These are phyloP conservation scores for Podosphaera fusca DNA, from an alignment of 2,329 filamentous ascomycete genomes.

Conservation along the genomic window DNA sequence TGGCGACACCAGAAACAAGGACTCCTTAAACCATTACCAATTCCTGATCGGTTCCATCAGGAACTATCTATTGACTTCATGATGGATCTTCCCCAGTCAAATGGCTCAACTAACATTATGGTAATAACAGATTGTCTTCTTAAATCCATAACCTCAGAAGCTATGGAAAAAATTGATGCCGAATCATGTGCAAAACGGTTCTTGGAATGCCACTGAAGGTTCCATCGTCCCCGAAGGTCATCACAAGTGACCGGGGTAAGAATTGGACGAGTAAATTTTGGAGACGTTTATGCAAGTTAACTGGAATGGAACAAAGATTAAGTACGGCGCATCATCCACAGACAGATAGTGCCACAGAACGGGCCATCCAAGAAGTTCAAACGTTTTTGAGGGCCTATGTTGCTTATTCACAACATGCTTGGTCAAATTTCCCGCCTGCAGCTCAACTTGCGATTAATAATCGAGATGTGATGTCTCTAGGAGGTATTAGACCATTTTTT, in stretches of 20 bases:
- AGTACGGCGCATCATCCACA: not conserved
- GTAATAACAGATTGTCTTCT: not conserved
- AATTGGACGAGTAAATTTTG: not conserved
- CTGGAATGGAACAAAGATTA: not conserved
- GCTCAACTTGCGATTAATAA: not conserved
- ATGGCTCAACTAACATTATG: not conserved
- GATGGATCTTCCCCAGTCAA: not conserved
- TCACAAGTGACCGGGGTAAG: not conserved
- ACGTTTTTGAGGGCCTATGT: not conserved
- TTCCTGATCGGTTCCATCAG: not conserved
- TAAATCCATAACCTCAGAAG: not conserved
- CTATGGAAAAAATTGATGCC: not conserved
- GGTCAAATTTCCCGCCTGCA: not conserved
- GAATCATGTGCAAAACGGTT: not conserved
- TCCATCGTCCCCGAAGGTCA: not conserved
- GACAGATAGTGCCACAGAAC: not conserved
- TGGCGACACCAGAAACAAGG: not conserved
- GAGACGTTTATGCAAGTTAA: not conserved
- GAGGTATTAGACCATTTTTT: not conserved
- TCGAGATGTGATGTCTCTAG: not conserved
- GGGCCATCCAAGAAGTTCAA: not conserved
- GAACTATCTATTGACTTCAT: not conserved
- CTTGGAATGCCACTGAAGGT: not conserved
- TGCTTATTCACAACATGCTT: not conserved
- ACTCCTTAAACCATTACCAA: not conserved